Conservation (phyloP, 495 filamentous ascomycete species). For the Talaromyces adpressus region DNA sequence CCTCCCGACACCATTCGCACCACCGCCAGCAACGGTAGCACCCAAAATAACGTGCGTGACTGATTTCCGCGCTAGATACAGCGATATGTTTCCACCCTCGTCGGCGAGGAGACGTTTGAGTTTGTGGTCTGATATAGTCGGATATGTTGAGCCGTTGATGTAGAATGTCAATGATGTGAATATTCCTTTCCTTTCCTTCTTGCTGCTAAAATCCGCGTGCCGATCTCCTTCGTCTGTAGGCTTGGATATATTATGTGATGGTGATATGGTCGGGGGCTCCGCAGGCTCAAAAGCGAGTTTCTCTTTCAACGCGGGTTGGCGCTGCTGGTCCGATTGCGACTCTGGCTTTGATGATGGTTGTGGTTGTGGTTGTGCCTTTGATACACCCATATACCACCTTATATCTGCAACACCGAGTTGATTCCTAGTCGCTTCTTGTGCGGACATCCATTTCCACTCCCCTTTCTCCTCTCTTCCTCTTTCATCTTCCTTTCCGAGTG, state of each 20-base stretch:
- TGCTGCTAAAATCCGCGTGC: too few species aligned
- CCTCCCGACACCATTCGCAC: slow-evolving; percentile 12
- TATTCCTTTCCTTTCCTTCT: slow-evolving; percentile 31
- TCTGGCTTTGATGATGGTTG: neutral
- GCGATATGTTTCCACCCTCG: slow-evolving; percentile 63
- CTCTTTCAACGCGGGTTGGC: slow-evolving; percentile 14
- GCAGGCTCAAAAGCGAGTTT: neutral
- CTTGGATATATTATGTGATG: neutral
- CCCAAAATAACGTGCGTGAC: slow-evolving; percentile 89
- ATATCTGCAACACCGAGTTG: slow-evolving; percentile 42
- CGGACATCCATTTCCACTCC: slow-evolving; percentile 12
- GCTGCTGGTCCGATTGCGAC: slow-evolving; percentile 10
- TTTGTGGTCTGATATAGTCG: slow-evolving; percentile 75
- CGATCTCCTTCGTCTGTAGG: neutral
- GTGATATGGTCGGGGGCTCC: neutral
- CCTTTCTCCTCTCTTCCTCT: slow-evolving; percentile 7
- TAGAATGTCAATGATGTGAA: slow-evolving; percentile 68
- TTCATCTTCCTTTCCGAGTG: neutral
- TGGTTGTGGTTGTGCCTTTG: neutral
- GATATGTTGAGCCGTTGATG: slow-evolving; percentile 81
- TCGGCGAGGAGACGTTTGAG: slow-evolving; percentile 70
- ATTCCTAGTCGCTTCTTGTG: slow-evolving; percentile 4
- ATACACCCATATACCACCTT: slow-evolving; percentile 47
- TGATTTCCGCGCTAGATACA: slow-evolving; percentile 58
- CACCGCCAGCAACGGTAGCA: slow-evolving; percentile 35